Evolutionary conservation across 139 green algal species (phyloP), one percentile per base, ranked within the genome.

Genomic region (Tetradesmus lagerheimii): DNA sequence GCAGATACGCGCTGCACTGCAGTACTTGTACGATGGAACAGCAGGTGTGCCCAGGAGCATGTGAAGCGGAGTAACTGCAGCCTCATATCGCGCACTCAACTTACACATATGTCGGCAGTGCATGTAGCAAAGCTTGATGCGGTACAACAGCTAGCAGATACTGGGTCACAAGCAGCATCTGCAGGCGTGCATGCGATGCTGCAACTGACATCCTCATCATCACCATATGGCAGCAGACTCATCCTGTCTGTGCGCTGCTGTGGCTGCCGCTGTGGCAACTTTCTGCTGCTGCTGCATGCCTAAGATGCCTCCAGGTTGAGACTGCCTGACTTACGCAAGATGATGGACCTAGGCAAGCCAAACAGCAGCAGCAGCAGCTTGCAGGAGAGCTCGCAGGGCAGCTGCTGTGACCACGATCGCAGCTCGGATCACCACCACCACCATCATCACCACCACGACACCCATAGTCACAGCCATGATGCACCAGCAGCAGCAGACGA

Each of bases 401-500:
- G 81, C 37, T 87, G 81, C 35, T 47, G 53, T 50, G 67, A 78
- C n/a, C 31, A 87, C 78, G 31, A 87, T 62, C 34, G 78, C 41
- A 38, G 71, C 71, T 79, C 31, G 1, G 71, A 88, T 62, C 14
- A 75, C 41, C 25, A 83, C 11, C 14, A 34, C 11, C 74, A 83
- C 23, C 85, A 82, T 31, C 27, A 71, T 15, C 37, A 50, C 29
- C 14, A 83, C 23, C n/a, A 38, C 29, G 47, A 74, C 43, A 47
- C 34, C 80, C 29, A 34, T 20, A 39, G 74, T 35, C 34, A 8
- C 25, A 77, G 43, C 45, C 35, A 38, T 23, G 35, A 12, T 66
- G 75, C 47, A 75, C 25, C 86, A 66, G 75, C 86, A 90, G 86
- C 86, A 86, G 76, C 41, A 77, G 74, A 29, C 27, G 47, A 50